Evolutionary conservation across 2,329 filamentous ascomycete species (phyloP), one percentile per base, ranked within the genome.

Genomic region (Penicillium sp.): DNA sequence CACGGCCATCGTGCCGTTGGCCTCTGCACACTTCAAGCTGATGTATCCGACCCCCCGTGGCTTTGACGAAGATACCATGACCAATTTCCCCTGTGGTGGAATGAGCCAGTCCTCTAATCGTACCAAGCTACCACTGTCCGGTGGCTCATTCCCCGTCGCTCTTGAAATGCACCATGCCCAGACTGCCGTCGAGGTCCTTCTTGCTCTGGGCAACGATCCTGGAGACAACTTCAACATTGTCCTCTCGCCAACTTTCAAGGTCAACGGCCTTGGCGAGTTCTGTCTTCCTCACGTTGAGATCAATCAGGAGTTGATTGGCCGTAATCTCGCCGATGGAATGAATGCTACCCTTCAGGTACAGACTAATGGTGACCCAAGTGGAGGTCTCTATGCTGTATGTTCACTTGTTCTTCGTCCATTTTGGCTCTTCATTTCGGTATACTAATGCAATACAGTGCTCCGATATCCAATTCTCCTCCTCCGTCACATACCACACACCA

Each of bases 261-360:
- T 83, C 72, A 67, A 85, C 75, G 72, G 88, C 67, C 73, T 82
- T 18, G 86, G 88, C 45, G 79, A 81, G 45, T 85, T 91, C 66
- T 92, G 89, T 73, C 65, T 91, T 13, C 82, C 85, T 9, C 72
- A 79, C 59, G 74, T 92, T 14, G 69, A 74, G 31, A 72, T 75
- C 7, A 61, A 64, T 34, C 54, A 66, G 44, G 53, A 63, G 3
- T 26, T 61, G 6, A 53, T 73, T 13, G 76, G 75, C 6, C 61
- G 84, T 24, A 78, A 78, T 47, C 72, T 86, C 37, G 70, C 69
- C 24, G 84, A 89, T 37, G 89, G 88, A 40, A 80, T 82, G 61
- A 78, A 82, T 46, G 88, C 82, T 14, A 87, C 84, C 32, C 76
- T 92, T 53, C 89, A 91, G 75, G 84, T 92, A 50, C 81, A 90